Conservation (phyloP, 2,329 filamentous ascomycete species). For the Xylariaceae sp. region DNA sequence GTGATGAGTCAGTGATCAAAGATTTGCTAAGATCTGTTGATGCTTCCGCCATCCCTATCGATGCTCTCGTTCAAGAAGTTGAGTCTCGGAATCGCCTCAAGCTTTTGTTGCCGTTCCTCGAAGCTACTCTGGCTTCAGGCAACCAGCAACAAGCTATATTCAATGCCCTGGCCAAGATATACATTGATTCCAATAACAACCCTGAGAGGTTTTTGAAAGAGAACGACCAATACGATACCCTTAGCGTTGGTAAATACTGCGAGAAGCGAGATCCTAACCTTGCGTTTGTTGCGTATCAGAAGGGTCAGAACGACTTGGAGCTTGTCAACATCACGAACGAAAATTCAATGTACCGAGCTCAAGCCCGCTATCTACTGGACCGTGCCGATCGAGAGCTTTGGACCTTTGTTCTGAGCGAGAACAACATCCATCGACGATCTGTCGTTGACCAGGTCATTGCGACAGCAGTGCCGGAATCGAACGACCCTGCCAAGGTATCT, state of each 20-base stretch:
- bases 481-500: constrained; percentile 89
- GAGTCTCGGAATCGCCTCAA: constrained; percentile 94
- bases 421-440: constrained; percentile 91
- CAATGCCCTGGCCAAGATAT: constrained; percentile 98
- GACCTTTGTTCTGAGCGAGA: constrained; percentile 89
- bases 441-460: constrained; percentile 95
- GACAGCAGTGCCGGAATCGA: constrained; percentile 89
- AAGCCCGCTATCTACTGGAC: constrained; percentile 90
- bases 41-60: constrained; percentile 81
- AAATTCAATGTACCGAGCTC: constrained; percentile 99
- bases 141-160: constrained; percentile 96
- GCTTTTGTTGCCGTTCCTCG: constrained; percentile 91
- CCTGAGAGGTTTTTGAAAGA: constrained; percentile 96
- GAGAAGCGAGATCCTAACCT: constrained; percentile 97
- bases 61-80: constrained; percentile 91
- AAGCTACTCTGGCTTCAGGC: constrained; percentile 80
- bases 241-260: constrained; percentile 94
- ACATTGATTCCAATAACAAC: constrained; percentile 98
- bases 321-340: constrained; percentile 98
- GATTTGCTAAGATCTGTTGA: constrained; percentile 81
- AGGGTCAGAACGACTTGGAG: constrained; percentile 96
- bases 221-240: constrained; percentile 92
- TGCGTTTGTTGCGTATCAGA: constrained; percentile 89
- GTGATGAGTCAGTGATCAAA: constrained; percentile 95
- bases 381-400: constrained; percentile 87